These are phyloP conservation scores for Aciculoconidium aculeatum DNA, from an alignment of 805 yeast genomes.

Conservation along the genomic window DNA sequence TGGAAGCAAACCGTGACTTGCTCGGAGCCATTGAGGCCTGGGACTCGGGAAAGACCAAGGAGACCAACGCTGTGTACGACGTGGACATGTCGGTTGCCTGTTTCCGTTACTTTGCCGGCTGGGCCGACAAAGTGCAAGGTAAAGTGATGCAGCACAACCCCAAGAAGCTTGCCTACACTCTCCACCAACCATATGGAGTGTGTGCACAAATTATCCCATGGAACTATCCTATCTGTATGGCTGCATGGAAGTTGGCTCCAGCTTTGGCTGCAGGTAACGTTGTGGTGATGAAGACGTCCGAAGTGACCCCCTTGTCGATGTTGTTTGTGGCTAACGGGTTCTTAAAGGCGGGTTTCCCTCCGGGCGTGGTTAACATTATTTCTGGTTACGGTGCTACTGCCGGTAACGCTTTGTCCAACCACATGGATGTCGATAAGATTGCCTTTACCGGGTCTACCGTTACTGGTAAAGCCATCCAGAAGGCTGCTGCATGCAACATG, in stretches of 20 bases:
- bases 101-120: constrained; percentile 53
- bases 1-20: constrained; percentile 28
- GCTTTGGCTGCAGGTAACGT: constrained; percentile 78
- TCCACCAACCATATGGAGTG: constrained; percentile 62
- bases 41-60: constrained; percentile 44
- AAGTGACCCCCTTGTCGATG: constrained; percentile 68
- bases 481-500: constrained; percentile 53
- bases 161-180: constrained; percentile 56
- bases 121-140: constrained; percentile 56
- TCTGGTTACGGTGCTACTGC: constrained; percentile 66
- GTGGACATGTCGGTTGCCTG: constrained; percentile 41
- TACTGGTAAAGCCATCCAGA: constrained; percentile 62
- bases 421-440: constrained; percentile 42
- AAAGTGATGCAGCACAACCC: constrained; percentile 37
- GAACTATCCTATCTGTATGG: constrained; percentile 67
- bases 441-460: constrained; percentile 54
- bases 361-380: constrained; percentile 68
- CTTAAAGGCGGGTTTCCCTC: constrained; percentile 66
- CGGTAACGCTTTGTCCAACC: constrained; percentile 62
- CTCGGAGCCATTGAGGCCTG: constrained; percentile 38
- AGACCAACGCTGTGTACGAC: constrained; percentile 44
- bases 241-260: constrained; percentile 78
- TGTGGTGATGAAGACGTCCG: constrained; percentile 68
- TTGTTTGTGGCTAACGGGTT: constrained; percentile 54
- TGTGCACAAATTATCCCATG: constrained; percentile 69